Evolutionary conservation across 331 rosid species (phyloP), one percentile per base, ranked within the genome.

Genomic region (Quercus tomentella): DNA sequence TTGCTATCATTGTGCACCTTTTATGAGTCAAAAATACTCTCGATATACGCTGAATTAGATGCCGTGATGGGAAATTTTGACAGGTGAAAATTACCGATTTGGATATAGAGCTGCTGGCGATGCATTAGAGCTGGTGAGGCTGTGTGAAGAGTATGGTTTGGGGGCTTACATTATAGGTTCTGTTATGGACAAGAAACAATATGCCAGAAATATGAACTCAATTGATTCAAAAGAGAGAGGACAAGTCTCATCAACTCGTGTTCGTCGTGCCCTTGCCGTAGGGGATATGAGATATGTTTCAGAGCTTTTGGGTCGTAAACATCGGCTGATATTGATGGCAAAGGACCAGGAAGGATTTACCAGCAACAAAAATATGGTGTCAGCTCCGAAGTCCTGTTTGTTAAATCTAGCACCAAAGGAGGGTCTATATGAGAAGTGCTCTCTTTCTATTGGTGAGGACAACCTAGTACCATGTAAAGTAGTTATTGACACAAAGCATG

Each of bases 21-120:
- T 9, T 28, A 31, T 7, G 49, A 62, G 76, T 58, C 7, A 22
- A 58, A 22, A 75, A 18, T 43, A 4, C 69, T 25, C 31, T 51
- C 62, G 37, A 33, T 17, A 74, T 49, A 25, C 67, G 49, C 85
- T 76, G 57, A 76, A 81, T 68, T 72, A 79, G 73, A 76, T 43
- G 15, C 72, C 33, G 58, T 17, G 56, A 72, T 81, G 56, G 70
- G 80, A 81, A 76, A 77, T 85, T 82, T 18, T 84, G 86, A 82
- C 86, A 93, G 98, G 99, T 78, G 96, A 95, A 82, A 96, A 93
- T 84, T 96, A 96, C 82, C 87, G 97, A 76, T 96, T 96, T 77
- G 99, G 99, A 79, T 96, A 96, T 70, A 96, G 88, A 89, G 98
- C 99, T 67, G 89, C 93, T n/a, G 97, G 98, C 68, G 93, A 96